Conservation (phyloP, 1,284 basidiomycete genomes). For the Psilocybe mexicana region DNA sequence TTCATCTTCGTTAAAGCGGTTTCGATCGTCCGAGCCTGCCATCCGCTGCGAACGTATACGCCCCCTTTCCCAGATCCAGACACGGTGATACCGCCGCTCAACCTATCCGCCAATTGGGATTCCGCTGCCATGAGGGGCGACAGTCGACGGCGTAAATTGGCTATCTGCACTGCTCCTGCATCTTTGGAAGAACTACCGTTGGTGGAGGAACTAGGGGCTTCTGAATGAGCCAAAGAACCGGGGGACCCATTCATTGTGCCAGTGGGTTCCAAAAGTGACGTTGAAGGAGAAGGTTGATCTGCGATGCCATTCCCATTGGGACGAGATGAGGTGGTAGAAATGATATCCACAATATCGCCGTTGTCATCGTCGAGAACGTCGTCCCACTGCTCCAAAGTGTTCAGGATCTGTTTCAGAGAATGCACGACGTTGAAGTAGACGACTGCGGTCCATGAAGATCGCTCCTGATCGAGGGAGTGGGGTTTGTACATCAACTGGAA, state of each 20-base stretch:
- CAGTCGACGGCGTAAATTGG: conserved; percentile 57
- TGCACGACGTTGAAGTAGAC: conserved; percentile 81
- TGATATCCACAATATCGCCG: conserved; percentile 25
- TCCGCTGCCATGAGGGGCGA: conserved; percentile 63
- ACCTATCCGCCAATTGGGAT: conserved; percentile 60
- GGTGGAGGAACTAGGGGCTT: conserved; percentile 26
- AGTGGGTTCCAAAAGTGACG: conserved; percentile 30
- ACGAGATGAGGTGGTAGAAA: conserved; percentile 29
- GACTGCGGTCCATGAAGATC: conserved; percentile 79
- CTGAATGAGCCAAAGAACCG: conserved; percentile 27
- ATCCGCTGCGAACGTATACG: conserved; percentile 75
- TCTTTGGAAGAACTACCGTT: conserved; percentile 31
- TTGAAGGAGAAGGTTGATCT: conserved; percentile 39
- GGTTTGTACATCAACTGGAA: conserved; percentile 86
- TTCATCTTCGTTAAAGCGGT: conserved; percentile 43
- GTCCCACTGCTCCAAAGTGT: conserved; percentile 66
- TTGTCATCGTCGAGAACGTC: conserved; percentile 55
- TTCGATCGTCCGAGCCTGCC: conserved; percentile 68
- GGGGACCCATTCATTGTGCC: conserved; percentile 27
- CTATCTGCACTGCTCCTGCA: conserved; percentile 42
- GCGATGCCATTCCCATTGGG: conserved; percentile 32
- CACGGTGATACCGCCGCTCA: conserved; percentile 70
- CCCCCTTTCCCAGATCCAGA: conserved; percentile 71
- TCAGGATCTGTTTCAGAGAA: conserved; percentile 73
- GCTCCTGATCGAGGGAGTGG: conserved; percentile 71